phyloP scores from a whole-genome alignment of 345 rosid species.

The Eucalyptus marginata region DNA sequence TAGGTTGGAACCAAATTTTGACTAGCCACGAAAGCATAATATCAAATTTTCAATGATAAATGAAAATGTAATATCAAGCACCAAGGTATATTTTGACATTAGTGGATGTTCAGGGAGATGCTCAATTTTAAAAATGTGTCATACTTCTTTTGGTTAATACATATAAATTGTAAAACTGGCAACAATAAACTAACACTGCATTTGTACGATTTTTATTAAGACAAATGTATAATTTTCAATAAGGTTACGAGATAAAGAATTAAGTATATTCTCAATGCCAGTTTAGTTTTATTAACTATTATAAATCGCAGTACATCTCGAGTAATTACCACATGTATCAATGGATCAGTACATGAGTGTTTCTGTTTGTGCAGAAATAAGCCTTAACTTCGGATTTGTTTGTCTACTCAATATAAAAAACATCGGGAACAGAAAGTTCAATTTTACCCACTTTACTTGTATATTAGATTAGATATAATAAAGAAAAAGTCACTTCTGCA shows the following conservation, averaged over 20 bases:
- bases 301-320: neutral
- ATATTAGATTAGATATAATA: neutral
- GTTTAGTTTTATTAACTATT: neutral
- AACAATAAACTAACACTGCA: neutral
- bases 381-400: neutral
- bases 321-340: neutral
- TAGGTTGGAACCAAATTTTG: neutral
- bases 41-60: neutral
- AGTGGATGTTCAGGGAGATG: neutral
- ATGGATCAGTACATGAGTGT: neutral
- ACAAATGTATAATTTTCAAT: neutral
- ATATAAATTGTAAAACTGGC: neutral
- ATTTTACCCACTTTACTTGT: neutral
- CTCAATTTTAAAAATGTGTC: neutral
- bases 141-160: neutral
- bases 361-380: neutral
- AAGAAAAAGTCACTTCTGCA: neutral
- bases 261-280: neutral
- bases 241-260: neutral
- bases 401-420: neutral
- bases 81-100: neutral
- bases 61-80: neutral
- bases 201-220: neutral
- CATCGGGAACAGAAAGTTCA: neutral
- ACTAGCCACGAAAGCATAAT: neutral